phyloP scores from a whole-genome alignment of 2,329 filamentous ascomycete species.

The Ascochyta rabiei region DNA sequence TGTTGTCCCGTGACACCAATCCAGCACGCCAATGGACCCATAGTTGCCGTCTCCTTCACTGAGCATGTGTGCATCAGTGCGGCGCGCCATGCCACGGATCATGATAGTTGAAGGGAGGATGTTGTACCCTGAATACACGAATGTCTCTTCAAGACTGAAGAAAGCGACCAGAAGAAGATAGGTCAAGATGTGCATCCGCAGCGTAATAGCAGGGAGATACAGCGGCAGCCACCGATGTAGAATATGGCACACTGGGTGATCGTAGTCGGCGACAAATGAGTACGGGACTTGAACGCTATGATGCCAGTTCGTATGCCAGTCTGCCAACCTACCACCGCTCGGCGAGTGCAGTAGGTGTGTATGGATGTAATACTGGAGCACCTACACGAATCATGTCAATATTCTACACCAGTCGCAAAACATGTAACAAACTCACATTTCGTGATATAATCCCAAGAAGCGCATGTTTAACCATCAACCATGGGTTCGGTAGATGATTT shows the following conservation, averaged over 20 bases:
- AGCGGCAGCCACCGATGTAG: conserved; percentile 68
- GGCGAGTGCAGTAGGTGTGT: conserved; percentile 69
- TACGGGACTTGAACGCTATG: conserved; percentile 65
- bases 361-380: conserved; percentile 76
- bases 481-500: conserved; percentile 68
- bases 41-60: conserved; percentile 64
- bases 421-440: conserved; percentile 54
- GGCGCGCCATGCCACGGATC: conserved; percentile 62
- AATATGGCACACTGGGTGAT: conserved; percentile 70
- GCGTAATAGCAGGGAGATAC: conserved; percentile 67
- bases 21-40: conserved; percentile 65
- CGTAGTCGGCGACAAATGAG: conserved; percentile 68
- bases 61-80: conserved; percentile 65
- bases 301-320: conserved; percentile 61
- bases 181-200: conserved; percentile 74
- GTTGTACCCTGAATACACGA: conserved; percentile 72
- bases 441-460: conserved; percentile 60
- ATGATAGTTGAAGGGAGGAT: conserved; percentile 64
- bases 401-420: not conserved
- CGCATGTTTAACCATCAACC: conserved; percentile 63
- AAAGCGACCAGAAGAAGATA: conserved; percentile 70
- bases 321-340: conserved; percentile 33
- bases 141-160: conserved; percentile 69
- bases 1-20: conserved; percentile 46
- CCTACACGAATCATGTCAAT: conserved; percentile 42